A percentile compares a stretch with the other conserved stretches of the same genome.
These are phyloP conservation scores for Rhodocollybia butyracea DNA, from an alignment of 768 basidiomycete genomes.

Conservation along the genomic window DNA sequence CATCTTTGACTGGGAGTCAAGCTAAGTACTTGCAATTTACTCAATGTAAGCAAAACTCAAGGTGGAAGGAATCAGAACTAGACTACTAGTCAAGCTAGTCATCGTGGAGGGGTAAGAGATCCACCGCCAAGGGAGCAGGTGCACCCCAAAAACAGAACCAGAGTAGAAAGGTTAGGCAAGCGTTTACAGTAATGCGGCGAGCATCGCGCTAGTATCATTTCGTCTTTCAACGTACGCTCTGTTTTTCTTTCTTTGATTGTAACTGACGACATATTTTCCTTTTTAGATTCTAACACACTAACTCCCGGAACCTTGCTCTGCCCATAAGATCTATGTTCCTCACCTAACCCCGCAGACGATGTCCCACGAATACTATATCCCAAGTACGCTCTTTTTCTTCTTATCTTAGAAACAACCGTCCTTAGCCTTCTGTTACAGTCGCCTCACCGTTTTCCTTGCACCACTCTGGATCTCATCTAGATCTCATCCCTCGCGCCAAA, in stretches of 20 bases:
- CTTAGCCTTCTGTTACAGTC: slow-evolving; percentile 27
- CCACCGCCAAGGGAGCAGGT: slow-evolving; percentile 30
- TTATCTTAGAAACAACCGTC: not conserved
- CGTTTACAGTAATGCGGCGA: not conserved
- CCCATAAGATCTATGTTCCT: slow-evolving; percentile 21
- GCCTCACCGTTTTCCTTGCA: slow-evolving; percentile 24
- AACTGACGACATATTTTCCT: no score
- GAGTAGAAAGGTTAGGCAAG: not conserved
- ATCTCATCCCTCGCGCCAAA: slow-evolving; percentile 55
- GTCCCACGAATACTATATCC: slow-evolving; percentile 47
- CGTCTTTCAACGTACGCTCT: no score
- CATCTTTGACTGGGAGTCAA: no score
- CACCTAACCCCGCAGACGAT: slow-evolving; percentile 28
- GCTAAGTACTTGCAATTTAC: no score
- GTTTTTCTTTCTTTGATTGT: no score
- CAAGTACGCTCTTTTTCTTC: slow-evolving; percentile 43
- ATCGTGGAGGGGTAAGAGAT: slow-evolving; percentile 28
- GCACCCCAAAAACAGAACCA: slow-evolving; percentile 21
- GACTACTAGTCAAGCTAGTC: no score
- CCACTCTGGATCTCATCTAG: no score
- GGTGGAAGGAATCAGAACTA: slow-evolving; percentile 34
- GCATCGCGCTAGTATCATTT: not conserved
- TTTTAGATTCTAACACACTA: not conserved
- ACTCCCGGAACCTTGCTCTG: not conserved
- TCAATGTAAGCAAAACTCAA: no score